Base-by-base conservation (phyloP, 2,329 filamentous ascomycete species). In the Colletotrichum paranaense region DNA sequence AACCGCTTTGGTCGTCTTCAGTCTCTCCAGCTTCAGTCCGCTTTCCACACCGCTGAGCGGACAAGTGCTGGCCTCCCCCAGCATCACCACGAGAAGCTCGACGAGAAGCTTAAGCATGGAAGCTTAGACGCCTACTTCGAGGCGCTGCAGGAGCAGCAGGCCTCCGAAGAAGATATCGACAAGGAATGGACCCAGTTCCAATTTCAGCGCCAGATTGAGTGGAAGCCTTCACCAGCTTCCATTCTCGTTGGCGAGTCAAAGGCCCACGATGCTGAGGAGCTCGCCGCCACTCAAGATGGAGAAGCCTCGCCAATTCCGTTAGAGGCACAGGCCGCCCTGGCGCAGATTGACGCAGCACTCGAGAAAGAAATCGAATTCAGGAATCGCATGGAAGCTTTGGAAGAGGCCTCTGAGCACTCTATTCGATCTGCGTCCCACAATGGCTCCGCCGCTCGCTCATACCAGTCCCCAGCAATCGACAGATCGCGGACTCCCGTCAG, bases 121-220 rank as follows among this genome's bases (percentile, higher is more conserved):
- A 93, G 93, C 73, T 81, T 98, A 88, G 95, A 95, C 75, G 95
- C 94, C 78, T 98, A 98, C 84, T 97, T 95, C 79, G 95, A 97
- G 82, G 94, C 95, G 67, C 93, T 97, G 86, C 95, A 96, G 83
- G 93, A 93, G 81, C 90, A 92, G 76, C 92, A 93, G 78, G 85
- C 67, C 55, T 73, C 79, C 4, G 78, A 78, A n/a, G 85, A 88
- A 24, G 89, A 90, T 49, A 85, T 92, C 60, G 93, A 95, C 63
- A 91, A 93, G 77, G 95, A 98, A 81, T 98, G 95, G 95, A 92
- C 92, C 56, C 95, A 98, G 81, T 97, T 95, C 79, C 94, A 98
- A 82, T 95, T 97, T 81, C 93, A 93, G 68, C 93, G 95, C 83
- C 90, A 92, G 75, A 94, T 98, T 78, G 95, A 97, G 81, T 98